Evolutionary conservation across 1,284 basidiomycete species (phyloP).

Genomic region (Irpex rosettiformis): DNA sequence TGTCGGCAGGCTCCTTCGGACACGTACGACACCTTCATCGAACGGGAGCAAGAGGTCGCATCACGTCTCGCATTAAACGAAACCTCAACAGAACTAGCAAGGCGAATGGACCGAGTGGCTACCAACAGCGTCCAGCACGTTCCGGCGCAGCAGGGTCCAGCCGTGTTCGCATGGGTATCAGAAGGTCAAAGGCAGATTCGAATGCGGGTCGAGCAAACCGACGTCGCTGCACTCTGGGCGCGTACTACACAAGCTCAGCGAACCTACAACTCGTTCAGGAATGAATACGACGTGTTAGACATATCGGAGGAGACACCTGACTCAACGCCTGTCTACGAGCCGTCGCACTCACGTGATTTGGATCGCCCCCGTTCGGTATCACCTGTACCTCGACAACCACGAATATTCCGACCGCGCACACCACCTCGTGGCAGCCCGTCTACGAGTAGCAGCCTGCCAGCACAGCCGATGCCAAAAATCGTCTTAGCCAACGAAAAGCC

Average conservation of each 20-base stretch:
- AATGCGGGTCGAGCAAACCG: not conserved
- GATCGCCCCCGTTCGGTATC: too few relatives aligned
- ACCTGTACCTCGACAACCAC: too few relatives aligned
- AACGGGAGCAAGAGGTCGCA: not conserved
- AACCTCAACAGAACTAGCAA: not conserved
- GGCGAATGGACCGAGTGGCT: too few relatives aligned
- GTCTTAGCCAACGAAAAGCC: too few relatives aligned
- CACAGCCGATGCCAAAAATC: too few relatives aligned
- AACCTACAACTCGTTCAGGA: not conserved
- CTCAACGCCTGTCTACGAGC: not conserved
- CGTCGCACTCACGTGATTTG: not conserved
- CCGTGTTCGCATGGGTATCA: not conserved
- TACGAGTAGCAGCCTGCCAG: too few relatives aligned
- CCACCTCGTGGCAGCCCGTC: too few relatives aligned
- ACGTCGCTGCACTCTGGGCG: not conserved
- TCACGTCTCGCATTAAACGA: not conserved
- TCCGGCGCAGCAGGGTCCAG: not conserved
- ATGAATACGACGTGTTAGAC: not conserved
- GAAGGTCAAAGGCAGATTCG: not conserved
- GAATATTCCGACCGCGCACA: too few relatives aligned
- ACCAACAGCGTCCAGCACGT: not conserved
- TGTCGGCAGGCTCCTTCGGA: not conserved
- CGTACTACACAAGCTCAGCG: not conserved
- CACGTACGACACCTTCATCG: not conserved
- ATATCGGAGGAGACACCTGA: not conserved